These are phyloP conservation scores for Solanum chacoense DNA, from an alignment of 305 asterid genomes.

Conservation along the genomic window DNA sequence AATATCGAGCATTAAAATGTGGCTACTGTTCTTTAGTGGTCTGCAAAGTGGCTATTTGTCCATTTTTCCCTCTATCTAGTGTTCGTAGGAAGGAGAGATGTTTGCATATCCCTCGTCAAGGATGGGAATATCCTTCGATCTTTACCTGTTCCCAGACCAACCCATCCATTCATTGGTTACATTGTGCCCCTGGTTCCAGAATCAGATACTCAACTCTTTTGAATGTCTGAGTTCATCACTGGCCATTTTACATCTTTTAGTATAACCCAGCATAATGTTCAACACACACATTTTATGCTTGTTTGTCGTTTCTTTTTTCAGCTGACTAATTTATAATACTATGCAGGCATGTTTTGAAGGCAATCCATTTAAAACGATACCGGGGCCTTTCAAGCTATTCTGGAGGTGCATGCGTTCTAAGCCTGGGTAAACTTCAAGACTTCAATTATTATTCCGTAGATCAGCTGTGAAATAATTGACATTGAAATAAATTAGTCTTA, in stretches of 20 bases:
- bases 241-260: background rate
- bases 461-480: background rate
- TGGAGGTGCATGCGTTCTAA: conserved; percentile 94
- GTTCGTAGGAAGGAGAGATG: background rate
- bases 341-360: conserved; percentile 92
- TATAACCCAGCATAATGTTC: background rate
- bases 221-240: background rate
- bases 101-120: background rate
- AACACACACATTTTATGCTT: background rate
- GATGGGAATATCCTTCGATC: background rate
- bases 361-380: conserved; percentile 91
- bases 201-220: background rate
- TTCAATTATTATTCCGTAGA: background rate
- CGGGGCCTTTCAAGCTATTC: conserved; percentile 94
- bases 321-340: background rate
- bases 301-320: background rate
- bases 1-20: background rate
- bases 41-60: background rate
- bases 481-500: background rate
- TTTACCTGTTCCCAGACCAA: background rate
- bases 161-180: background rate
- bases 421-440: conserved; percentile 56
- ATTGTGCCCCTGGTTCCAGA: background rate
- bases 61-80: background rate
- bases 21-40: background rate